A percentile compares a stretch with the other conserved stretches of the same genome.
These are phyloP conservation scores for Meyerozyma carpophila DNA, from an alignment of 1,139 yeast species.

Conservation along the genomic window DNA sequence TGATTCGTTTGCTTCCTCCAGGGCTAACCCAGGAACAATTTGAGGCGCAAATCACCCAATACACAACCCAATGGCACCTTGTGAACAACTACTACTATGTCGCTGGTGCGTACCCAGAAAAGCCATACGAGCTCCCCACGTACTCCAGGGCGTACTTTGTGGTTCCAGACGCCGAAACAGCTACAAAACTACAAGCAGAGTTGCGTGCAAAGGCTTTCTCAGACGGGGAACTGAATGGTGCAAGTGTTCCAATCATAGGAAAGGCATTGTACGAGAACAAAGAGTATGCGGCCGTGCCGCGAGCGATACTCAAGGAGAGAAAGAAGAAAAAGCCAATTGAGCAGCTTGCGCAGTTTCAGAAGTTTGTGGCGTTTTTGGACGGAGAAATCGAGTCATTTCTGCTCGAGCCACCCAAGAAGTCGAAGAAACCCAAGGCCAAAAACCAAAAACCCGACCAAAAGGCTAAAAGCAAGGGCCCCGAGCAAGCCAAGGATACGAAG, in stretches of 20 bases:
- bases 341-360: neutral
- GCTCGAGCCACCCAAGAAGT: neutral
- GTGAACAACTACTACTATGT: neutral
- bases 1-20: slow-evolving; percentile 32
- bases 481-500: neutral
- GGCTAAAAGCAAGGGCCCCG: neutral
- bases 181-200: neutral
- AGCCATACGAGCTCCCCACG: neutral
- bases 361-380: neutral
- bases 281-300: no score
- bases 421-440: neutral
- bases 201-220: neutral
- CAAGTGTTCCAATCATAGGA: neutral
- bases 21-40: slow-evolving; percentile 21
- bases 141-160: neutral
- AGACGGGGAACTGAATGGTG: neutral
- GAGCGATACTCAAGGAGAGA: neutral
- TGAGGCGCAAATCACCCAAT: slow-evolving; percentile 9
- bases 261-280: neutral
- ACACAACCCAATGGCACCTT: neutral
- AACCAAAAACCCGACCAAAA: neutral
- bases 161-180: neutral
- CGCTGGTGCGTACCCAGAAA: neutral
- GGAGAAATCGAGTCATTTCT: neutral
- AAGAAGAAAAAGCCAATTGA: neutral